Percentiles rank a stretch among this genome's conserved stretches.
phyloP scores from a whole-genome alignment of 345 rosid genomes.

The Moringa oleifera region DNA sequence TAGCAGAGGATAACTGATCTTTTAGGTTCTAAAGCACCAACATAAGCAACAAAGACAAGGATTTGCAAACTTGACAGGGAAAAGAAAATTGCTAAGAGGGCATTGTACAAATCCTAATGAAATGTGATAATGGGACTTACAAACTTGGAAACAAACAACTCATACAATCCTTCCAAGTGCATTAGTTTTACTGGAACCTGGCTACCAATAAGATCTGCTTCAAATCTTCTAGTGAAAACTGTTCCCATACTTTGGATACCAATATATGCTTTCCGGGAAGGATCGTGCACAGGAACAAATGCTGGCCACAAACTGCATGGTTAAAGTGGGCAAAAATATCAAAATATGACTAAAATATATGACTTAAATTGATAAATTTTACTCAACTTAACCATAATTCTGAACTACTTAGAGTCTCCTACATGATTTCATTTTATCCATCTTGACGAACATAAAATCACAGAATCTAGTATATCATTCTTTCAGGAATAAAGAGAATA shows the following conservation, averaged over 20 bases:
- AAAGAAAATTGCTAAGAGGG: background rate
- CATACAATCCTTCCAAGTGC: conserved; percentile 95
- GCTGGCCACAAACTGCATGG: conserved; percentile 85
- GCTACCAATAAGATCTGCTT: conserved; percentile 86
- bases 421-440: background rate
- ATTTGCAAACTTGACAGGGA: background rate
- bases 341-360: background rate
- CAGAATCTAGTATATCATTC: background rate
- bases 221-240: conserved; percentile 84
- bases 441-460: background rate
- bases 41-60: background rate
- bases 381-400: background rate
- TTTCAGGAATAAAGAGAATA: background rate
- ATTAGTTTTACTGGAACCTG: conserved; percentile 93
- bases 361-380: background rate
- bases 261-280: conserved; percentile 81
- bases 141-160: conserved; percentile 92
- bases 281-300: conserved; percentile 96
- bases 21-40: background rate
- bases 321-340: conserved; percentile 14
- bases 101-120: background rate
- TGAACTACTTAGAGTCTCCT: background rate
- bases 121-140: conserved; percentile 42
- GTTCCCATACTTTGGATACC: conserved; percentile 95
- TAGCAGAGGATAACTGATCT: background rate